phyloP scores from a whole-genome alignment of 2,329 filamentous ascomycete species.

The Plenodomus tracheiphilus region DNA sequence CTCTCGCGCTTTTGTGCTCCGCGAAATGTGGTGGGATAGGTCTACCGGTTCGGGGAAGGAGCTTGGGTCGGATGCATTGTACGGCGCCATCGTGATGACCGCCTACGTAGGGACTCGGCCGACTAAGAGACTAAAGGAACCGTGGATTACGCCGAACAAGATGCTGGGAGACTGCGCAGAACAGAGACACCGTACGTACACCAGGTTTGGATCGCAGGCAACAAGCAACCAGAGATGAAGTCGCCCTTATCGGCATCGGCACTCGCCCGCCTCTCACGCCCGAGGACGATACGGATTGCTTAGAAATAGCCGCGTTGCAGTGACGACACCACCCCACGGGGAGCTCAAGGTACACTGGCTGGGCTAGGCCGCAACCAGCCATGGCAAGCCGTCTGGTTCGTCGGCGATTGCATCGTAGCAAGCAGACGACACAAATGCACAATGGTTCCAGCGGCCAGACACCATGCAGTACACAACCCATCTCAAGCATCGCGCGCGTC shows the following conservation, averaged over 20 bases:
- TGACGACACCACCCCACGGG: constrained; percentile 22
- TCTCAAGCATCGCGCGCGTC: background rate
- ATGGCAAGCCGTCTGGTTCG: background rate
- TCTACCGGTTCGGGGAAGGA: constrained; percentile 63
- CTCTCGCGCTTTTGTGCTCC: constrained; percentile 65
- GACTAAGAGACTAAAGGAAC: no score
- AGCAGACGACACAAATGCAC: background rate
- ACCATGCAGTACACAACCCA: no score
- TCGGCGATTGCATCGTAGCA: background rate
- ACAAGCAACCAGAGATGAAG: constrained; percentile 5
- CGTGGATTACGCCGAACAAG: no score
- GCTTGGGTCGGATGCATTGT: constrained; percentile 23
- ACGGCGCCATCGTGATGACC: constrained; percentile 24
- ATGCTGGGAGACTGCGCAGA: no score
- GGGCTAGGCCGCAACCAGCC: constrained; percentile 13
- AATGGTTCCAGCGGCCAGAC: no score
- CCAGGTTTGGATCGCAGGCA: constrained; percentile 13
- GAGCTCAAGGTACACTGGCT: constrained; percentile 6
- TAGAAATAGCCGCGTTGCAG: constrained; percentile 26
- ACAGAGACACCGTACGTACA: constrained; percentile 5
- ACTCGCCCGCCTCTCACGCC: constrained; percentile 8
- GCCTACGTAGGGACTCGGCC: background rate
- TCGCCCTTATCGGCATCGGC: background rate
- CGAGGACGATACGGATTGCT: constrained; percentile 28
- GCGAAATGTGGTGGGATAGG: constrained; percentile 77